Base-by-base conservation (phyloP, 1,284 basidiomycete species). In the Sutorius eximius region DNA sequence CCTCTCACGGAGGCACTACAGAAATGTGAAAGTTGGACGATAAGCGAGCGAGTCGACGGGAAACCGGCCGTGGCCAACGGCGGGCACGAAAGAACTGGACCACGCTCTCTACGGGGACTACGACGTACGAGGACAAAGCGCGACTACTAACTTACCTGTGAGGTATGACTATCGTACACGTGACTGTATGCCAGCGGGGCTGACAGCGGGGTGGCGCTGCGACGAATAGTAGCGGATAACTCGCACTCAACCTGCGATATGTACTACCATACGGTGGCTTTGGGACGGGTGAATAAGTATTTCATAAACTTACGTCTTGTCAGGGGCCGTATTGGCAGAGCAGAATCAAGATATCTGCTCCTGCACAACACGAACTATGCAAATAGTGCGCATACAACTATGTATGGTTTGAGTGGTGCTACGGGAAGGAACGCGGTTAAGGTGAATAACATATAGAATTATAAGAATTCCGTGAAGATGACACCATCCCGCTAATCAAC, bases 241-340 rank as follows among this genome's bases (percentile, higher is more conserved):
- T 77, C 3, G 86, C 86, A 43, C 83, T 82, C 8, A 83, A 73
- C 0, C 87, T 7, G 84, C 78, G 46, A 89, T 85, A 63, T 89
- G 87, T 16, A 84, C 85, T 16, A 84, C 85, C 5, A 85, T 85
- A 27, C 85, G 86, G 63, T 89, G 86, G 59, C 63, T 63, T 65
- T 42, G 12, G 27, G 40, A 46, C n/a, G 40, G 9, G 36, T 18
- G 16, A 34, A 20, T 50, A 24, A 51, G 41, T 5, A 6, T 27
- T 27, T n/a, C 1, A 3, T 49, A 15, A 22, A 61, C 57, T n/a
- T 33, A 64, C 63, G 67, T 37, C 65, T 62, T 15, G 62, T 62
- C 45, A 67, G 30, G 11, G 55, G 55, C 55, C 64, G 65, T 62
- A 64, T 66, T 13, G 24, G 24, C 24, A 27, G 24, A 27, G 24